Evolutionary conservation across 495 filamentous ascomycete genomes (phyloP), one percentile per base, ranked within the genome.

Genomic region (Baudoinia panamericana): DNA sequence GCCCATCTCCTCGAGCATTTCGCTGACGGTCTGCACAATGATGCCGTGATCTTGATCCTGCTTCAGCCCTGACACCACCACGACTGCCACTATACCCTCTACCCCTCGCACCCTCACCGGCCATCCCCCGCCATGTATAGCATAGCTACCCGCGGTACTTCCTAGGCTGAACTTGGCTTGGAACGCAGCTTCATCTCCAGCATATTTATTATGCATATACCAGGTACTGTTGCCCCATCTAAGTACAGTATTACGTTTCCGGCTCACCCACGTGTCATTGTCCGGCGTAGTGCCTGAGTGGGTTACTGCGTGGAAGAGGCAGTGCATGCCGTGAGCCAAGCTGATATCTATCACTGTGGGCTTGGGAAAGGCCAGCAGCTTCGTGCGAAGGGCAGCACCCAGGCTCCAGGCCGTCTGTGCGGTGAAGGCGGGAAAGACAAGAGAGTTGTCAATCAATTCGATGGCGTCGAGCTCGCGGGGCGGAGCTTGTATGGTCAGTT

Each of bases 11-110:
- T 52, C 43, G 33, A 52, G 30, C 43, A 52, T 43, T 39, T 72
- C 69, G 48, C 61, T 59, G 28, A 86, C 59, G 6, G 71, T 71
- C 56, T 82, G 73, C 2, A 80, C 69, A 45, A 84, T 71, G 30
- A 84, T 72, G 27, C 69, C 69, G 64, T 88, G 82, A 59, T 85
- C 80, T 58, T 84, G 71, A 56, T 82, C 70, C 60, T 83, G 78
- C 63, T 73, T 76, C 60, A 86, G 60, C 36, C 81, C 82, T 56
- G 73, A 79, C 9, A 86, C 79, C 15, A 84, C 76, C 30, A 84
- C 70, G 3, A 82, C 76, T 1, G 69, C 81, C 27, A 84, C 73
- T 16, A 84, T 50, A 0, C 77, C 80, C 56, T 84, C 80, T 12
- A 85, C 76, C 0, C 76, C 75, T 23, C 54, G 63, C 2, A 86